These are phyloP conservation scores for Alternaria gansuensis DNA, from an alignment of 2,329 filamentous ascomycete species.

Conservation along the genomic window DNA sequence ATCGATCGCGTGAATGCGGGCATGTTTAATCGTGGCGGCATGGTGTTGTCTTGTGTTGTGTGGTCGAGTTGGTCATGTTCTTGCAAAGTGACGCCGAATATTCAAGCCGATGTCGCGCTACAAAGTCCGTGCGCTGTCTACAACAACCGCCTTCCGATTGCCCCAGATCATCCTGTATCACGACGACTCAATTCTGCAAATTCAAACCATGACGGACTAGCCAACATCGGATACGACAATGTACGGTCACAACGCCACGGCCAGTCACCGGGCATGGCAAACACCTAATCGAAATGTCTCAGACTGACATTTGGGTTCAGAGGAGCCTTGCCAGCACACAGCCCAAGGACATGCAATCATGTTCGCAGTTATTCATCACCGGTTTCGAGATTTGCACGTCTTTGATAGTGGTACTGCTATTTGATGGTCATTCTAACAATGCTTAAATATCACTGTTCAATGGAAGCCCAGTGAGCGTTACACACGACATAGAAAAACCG, in stretches of 20 bases:
- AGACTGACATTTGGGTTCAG: neutral
- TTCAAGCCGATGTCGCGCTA: constrained; percentile 24
- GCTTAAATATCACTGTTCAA: neutral
- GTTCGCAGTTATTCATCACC: neutral
- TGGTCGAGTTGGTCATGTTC: constrained; percentile 18
- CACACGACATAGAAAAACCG: neutral
- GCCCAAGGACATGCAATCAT: neutral
- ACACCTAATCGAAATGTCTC: neutral
- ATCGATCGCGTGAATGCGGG: constrained; percentile 45
- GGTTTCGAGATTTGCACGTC: neutral
- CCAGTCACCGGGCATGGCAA: neutral
- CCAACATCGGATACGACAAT: neutral
- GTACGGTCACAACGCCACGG: neutral
- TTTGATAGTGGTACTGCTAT: neutral
- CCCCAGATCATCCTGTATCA: neutral
- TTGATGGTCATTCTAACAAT: neutral
- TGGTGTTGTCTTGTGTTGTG: constrained; percentile 38
- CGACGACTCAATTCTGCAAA: neutral
- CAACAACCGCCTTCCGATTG: constrained; percentile 7
- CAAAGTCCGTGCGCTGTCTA: constrained; percentile 29
- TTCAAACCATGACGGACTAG: rapidly evolving
- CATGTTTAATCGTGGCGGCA: constrained; percentile 53
- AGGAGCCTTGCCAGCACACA: neutral
- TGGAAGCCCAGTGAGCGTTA: neutral
- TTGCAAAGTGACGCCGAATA: constrained; percentile 34